phyloP scores from a whole-genome alignment of 2,329 filamentous ascomycete species.

The Pseudogymnoascus pannorum region DNA sequence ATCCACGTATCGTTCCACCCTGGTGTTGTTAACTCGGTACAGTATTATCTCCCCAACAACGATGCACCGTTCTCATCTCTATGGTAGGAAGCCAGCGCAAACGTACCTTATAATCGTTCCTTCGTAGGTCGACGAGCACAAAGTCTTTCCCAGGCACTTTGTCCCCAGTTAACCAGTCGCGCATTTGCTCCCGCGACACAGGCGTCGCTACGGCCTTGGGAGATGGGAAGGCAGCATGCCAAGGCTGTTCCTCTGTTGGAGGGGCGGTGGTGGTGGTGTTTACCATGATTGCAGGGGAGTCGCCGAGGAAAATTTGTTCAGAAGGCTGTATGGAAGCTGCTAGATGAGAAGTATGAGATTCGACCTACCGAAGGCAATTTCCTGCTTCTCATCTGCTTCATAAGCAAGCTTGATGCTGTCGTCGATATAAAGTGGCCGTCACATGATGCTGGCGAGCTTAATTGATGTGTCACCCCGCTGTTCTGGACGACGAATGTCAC shows the following conservation, averaged over 20 bases:
- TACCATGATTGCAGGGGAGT: neutral
- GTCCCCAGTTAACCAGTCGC: neutral
- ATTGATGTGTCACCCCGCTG: neutral
- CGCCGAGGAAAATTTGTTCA: neutral
- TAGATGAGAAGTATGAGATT: neutral
- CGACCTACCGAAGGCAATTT: neutral
- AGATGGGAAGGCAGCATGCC: slow-evolving; percentile 13
- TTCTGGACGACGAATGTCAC: neutral
- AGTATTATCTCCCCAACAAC: neutral
- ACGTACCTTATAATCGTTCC: slow-evolving; percentile 29
- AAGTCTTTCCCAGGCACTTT: slow-evolving; percentile 18
- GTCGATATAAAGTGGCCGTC: neutral
- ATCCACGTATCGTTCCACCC: slow-evolving; percentile 29
- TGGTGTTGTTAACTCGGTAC: slow-evolving; percentile 13
- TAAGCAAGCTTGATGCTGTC: neutral
- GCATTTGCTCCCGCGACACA: slow-evolving; percentile 10
- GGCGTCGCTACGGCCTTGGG: slow-evolving; percentile 1
- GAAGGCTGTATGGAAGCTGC: neutral
- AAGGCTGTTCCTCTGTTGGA: slow-evolving; percentile 9
- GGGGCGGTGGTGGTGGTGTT: neutral
- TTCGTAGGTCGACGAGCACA: slow-evolving; percentile 29
- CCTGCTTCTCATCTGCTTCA: neutral
- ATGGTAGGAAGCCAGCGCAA: neutral
- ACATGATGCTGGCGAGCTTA: neutral
- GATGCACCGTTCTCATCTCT: slow-evolving; percentile 6